phyloP scores from a whole-genome alignment of 306 rosid species.

The Coriaria nepalensis region DNA sequence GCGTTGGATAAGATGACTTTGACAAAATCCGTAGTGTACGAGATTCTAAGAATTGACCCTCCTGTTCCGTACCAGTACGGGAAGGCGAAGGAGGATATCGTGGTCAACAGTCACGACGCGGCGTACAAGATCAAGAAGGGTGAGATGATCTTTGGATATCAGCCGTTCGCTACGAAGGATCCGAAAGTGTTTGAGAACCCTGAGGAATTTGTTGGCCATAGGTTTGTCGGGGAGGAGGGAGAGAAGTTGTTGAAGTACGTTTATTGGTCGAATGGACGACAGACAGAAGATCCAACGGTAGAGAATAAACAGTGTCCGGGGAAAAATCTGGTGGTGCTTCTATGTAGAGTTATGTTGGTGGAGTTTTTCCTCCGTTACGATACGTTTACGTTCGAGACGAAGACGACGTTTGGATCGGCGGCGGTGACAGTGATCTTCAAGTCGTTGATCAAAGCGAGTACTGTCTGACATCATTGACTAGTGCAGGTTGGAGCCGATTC shows the following conservation, averaged over 20 bases:
- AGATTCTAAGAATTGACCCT: conserved; percentile 50
- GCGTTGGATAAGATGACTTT: conserved; percentile 43
- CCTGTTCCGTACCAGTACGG: conserved; percentile 67
- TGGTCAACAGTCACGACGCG: conserved; percentile 41
- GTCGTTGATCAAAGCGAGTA: conserved; percentile 26
- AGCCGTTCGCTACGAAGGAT: conserved; percentile 58
- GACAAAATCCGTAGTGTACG: conserved; percentile 53
- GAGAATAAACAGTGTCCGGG: conserved; percentile 57
- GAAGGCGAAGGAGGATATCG: conserved; percentile 46
- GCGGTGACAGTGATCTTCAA: conserved; percentile 29
- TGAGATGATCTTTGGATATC: conserved; percentile 63
- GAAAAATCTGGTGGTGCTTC: conserved; percentile 34
- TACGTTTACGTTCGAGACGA: conserved; percentile 26
- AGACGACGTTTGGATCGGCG: conserved; percentile 26
- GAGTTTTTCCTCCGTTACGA: conserved; percentile 51
- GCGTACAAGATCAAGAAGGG: conserved; percentile 54
- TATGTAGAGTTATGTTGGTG: conserved; percentile 39
- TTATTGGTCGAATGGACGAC: conserved; percentile 49
- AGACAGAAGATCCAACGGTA: conserved; percentile 32
- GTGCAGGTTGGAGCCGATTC: too few species aligned
- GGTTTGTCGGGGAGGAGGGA: conserved; percentile 23
- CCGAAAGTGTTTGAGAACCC: conserved; percentile 33
- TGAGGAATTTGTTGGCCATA: conserved; percentile 28
- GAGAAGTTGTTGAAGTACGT: conserved; percentile 41
- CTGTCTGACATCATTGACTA: too few species aligned